These are phyloP conservation scores for Syncephalastrum sp. DNA, from an alignment of 371 early-diverging fungal genomes.

Conservation along the genomic window DNA sequence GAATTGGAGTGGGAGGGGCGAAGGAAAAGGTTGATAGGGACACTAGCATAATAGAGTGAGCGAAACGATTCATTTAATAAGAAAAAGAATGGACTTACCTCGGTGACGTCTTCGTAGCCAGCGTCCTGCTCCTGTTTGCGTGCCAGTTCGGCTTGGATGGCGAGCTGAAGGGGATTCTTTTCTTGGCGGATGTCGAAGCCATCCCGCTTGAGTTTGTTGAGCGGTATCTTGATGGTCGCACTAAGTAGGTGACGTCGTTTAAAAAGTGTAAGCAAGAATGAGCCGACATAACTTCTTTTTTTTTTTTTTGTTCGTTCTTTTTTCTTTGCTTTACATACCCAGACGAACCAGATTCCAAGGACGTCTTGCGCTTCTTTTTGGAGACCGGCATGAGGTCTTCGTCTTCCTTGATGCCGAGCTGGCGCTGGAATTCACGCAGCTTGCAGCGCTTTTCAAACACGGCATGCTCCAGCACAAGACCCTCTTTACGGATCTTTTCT, in stretches of 20 bases:
- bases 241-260: slow-evolving; percentile 37
- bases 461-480: slow-evolving; percentile 64
- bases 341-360: slow-evolving; percentile 22
- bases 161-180: slow-evolving; percentile 39
- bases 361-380: slow-evolving; percentile 41
- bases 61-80: background rate
- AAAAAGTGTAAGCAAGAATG: background rate
- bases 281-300: background rate
- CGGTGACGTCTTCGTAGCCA: slow-evolving; percentile 52
- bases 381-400: slow-evolving; percentile 37
- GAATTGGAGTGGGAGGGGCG: slow-evolving; percentile 37
- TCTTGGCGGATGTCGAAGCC: slow-evolving; percentile 25
- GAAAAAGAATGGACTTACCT: slow-evolving; percentile 24
- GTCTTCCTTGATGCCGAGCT: slow-evolving; percentile 58
- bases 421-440: slow-evolving; percentile 56
- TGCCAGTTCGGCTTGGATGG: slow-evolving; percentile 52
- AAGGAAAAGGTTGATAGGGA: slow-evolving; percentile 51
- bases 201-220: slow-evolving; percentile 43
- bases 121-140: slow-evolving; percentile 52
- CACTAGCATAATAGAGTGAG: slow-evolving; percentile 22
- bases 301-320: slow-evolving; percentile 1
- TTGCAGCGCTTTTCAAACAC: slow-evolving; percentile 57
- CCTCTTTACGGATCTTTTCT: slow-evolving; percentile 73
- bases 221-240: slow-evolving; percentile 58
- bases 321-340: slow-evolving; percentile 19